Conservation (phyloP, 2,329 filamentous ascomycete genomes). For the Talaromyces verruculosus region DNA sequence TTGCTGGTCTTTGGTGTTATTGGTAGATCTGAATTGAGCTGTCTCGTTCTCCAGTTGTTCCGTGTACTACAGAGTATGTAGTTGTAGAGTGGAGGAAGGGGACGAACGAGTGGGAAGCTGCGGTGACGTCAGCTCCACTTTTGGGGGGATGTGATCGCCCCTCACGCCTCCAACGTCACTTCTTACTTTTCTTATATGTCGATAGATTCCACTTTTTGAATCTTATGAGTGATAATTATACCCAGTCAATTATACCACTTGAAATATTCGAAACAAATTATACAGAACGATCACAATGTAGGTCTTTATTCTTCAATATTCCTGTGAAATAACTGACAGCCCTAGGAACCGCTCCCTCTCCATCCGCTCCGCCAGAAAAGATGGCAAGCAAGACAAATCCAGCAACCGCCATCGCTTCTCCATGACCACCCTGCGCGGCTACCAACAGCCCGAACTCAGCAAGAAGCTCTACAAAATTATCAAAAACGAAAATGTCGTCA, state of each 20-base stretch:
- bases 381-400: constrained; percentile 26
- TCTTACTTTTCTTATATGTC: neutral
- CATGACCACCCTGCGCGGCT: constrained; percentile 80
- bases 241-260: neutral
- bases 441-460: constrained; percentile 81
- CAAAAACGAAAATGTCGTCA: constrained; percentile 89
- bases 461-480: constrained; percentile 88
- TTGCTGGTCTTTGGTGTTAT: neutral
- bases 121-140: constrained; percentile 17
- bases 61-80: too few relatives aligned
- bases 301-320: neutral
- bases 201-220: neutral
- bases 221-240: neutral
- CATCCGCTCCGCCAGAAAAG: constrained; percentile 36
- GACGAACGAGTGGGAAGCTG: constrained; percentile 6
- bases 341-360: constrained; percentile 46
- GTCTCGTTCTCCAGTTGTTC: neutral
- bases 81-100: neutral
- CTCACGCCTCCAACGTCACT: constrained; percentile 17
- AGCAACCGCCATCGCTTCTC: constrained; percentile 67
- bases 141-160: neutral
- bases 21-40: constrained; percentile 2
- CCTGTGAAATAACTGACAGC: neutral
- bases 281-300: constrained; percentile 2
- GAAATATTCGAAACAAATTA: neutral